Evolutionary conservation across 257 asterid species (phyloP).

Genomic region (Jacaranda mimosifolia): DNA sequence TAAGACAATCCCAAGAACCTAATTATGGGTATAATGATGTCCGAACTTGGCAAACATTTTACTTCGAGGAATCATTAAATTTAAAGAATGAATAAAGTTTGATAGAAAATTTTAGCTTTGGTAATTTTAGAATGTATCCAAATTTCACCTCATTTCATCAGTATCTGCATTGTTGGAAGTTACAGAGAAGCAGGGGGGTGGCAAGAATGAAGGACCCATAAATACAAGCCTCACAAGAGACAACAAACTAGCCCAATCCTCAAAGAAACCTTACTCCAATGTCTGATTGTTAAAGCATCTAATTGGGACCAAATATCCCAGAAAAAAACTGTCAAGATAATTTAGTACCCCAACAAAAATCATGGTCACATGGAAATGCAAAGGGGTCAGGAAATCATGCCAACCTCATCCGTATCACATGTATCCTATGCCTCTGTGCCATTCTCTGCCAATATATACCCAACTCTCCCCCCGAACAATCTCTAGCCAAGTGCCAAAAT

Average conservation of each 20-base stretch:
- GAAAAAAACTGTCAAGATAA: not conserved
- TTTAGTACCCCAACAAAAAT: slow-evolving; percentile 47
- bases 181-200: not conserved
- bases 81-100: no score
- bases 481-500: slow-evolving; percentile 13
- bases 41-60: no score
- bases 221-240: slow-evolving; percentile 31
- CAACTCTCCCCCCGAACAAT: not conserved
- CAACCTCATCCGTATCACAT: slow-evolving; percentile 47
- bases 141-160: no score
- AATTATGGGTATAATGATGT: no score
- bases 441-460: slow-evolving; percentile 37
- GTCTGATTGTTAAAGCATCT: slow-evolving; percentile 15
- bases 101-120: no score
- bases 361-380: slow-evolving; percentile 47
- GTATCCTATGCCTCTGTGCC: slow-evolving; percentile 39
- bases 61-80: no score
- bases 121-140: no score
- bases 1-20: not conserved
- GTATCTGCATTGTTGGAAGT: slow-evolving; percentile 25
- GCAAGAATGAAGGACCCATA: slow-evolving; percentile 18
- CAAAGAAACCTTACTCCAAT: slow-evolving; percentile 9
- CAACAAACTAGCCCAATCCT: slow-evolving; percentile 37
- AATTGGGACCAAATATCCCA: slow-evolving; percentile 20
- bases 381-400: slow-evolving; percentile 18